Conservation (phyloP, 352 stramenopile genomes). For the Phytophthora citrophthora region DNA sequence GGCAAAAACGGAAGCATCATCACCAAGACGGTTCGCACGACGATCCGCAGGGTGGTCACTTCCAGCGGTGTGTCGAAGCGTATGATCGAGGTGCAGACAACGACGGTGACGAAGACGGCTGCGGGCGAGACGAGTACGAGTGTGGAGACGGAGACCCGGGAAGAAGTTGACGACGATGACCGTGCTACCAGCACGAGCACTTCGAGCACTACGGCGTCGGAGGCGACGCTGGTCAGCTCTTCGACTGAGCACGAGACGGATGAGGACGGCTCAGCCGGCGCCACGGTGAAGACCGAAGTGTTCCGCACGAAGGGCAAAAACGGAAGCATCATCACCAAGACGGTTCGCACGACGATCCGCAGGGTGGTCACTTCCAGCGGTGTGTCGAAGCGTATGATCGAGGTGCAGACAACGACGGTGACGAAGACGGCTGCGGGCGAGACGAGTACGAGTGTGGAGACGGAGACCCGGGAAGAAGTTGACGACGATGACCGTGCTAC, state of each 20-base stretch:
- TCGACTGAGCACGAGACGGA: constrained; percentile 19
- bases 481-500: constrained; percentile 5
- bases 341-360: constrained; percentile 26
- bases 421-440: constrained; percentile 15
- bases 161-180: too few species aligned
- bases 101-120: too few species aligned
- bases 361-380: constrained; percentile 23
- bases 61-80: too few species aligned
- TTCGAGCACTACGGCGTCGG: too few species aligned
- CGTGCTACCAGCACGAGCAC: too few species aligned
- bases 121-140: too few species aligned
- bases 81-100: too few species aligned
- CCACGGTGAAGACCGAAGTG: constrained; percentile 12
- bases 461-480: constrained; percentile 26
- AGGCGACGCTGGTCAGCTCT: constrained; percentile 6
- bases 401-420: constrained; percentile 25
- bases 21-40: too few species aligned
- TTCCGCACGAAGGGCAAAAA: constrained; percentile 18
- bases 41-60: too few species aligned
- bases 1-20: too few species aligned
- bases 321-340: constrained; percentile 18
- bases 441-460: constrained; percentile 23
- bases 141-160: too few species aligned
- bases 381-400: constrained; percentile 25
- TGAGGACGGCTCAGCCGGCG: constrained; percentile 11